Evolutionary conservation across 169 alveolate species (phyloP).

Genomic region (Eimeria praecox): DNA sequence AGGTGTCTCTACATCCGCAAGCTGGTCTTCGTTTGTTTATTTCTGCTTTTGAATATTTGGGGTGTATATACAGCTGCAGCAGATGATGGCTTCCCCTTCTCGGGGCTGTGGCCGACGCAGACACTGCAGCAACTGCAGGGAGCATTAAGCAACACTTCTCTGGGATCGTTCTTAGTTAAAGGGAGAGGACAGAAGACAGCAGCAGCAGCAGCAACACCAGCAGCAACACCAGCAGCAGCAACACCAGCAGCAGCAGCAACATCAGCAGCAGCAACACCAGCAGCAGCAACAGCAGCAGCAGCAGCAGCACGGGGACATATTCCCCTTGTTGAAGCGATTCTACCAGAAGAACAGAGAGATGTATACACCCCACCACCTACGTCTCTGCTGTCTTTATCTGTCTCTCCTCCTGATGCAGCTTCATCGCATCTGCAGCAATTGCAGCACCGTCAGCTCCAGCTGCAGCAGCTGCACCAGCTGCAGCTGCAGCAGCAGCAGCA

Average conservation of each 20-base stretch:
- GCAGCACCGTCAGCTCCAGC: slow-evolving; percentile 8
- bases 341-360: background rate
- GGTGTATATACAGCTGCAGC: background rate
- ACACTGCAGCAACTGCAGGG: slow-evolving; percentile 49
- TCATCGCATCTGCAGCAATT: slow-evolving; percentile 19
- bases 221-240: slow-evolving; percentile 20
- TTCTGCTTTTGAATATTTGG: background rate
- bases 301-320: too few species aligned
- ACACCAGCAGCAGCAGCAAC: background rate
- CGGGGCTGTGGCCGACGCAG: background rate
- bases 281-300: slow-evolving; percentile 22
- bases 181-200: background rate
- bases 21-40: background rate
- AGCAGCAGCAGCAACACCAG: slow-evolving; percentile 38
- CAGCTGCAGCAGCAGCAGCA: slow-evolving; percentile 28
- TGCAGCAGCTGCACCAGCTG: background rate
- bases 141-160: background rate
- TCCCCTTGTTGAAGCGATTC: background rate
- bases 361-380: too few species aligned
- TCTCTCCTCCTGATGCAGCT: background rate
- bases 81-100: slow-evolving; percentile 9
- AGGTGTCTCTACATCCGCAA: background rate
- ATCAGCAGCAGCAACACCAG: slow-evolving; percentile 32
- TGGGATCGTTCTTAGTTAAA: background rate
- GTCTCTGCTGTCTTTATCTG: background rate